Percentiles rank a stretch among this genome's conserved stretches.
Evolutionary conservation across 202 grass and related monocot genomes (phyloP).

Genomic region (Bolboschoenoplectus hybrid): DNA sequence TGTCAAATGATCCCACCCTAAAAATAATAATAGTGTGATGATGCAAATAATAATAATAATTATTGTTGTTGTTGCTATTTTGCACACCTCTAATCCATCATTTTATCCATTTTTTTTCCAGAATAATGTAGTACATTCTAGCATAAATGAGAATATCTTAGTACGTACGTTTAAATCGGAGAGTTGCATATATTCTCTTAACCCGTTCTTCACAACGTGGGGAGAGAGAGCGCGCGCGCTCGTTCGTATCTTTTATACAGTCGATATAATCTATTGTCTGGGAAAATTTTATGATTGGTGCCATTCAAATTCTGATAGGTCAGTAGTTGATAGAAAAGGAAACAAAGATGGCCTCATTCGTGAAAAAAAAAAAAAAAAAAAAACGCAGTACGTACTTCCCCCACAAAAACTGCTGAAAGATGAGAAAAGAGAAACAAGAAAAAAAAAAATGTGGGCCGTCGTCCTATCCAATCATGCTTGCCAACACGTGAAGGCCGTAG

Average conservation of each 20-base stretch:
- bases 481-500: conserved; percentile 22
- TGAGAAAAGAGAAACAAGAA: background rate
- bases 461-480: conserved; percentile 4
- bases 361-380: background rate
- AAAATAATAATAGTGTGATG: no score
- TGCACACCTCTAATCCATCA: no score
- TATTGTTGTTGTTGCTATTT: no score
- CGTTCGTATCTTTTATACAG: background rate
- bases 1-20: no score
- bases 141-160: no score
- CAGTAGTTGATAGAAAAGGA: conserved; percentile 7
- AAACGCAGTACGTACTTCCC: background rate
- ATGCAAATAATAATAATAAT: no score
- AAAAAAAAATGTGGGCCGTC: background rate
- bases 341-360: background rate
- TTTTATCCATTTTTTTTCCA: no score
- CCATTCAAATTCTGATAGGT: background rate
- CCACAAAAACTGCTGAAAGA: background rate
- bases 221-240: background rate
- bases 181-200: no score
- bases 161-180: no score
- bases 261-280: background rate
- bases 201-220: no score
- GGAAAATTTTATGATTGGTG: background rate
- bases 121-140: no score